Evolutionary conservation across 176 grass and related monocot genomes (phyloP).

Genomic region (Coix lacrymajobi): DNA sequence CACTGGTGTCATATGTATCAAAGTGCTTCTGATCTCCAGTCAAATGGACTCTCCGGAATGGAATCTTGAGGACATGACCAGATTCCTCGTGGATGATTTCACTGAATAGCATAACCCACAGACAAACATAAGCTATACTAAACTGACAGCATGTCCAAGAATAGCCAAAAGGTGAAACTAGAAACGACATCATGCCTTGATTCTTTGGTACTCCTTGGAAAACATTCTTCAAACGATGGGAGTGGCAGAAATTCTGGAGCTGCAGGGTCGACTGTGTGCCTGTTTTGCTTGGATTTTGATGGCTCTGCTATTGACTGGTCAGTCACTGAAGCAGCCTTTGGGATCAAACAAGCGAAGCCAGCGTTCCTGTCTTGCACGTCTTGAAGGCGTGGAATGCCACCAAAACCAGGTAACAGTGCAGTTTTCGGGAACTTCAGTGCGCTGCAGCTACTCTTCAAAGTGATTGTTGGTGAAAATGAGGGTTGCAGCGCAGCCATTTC

Average conservation of each 20-base stretch:
- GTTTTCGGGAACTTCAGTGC: conserved; percentile 46
- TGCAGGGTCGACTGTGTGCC: conserved; percentile 64
- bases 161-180: not conserved
- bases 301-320: conserved; percentile 43
- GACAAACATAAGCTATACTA: not conserved
- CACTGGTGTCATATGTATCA: conserved; percentile 95
- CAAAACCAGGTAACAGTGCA: conserved; percentile 46
- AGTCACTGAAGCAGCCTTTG: conserved; percentile 48
- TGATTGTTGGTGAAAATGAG: conserved; percentile 44
- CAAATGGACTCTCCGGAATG: conserved; percentile 84
- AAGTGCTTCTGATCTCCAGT: conserved; percentile 70
- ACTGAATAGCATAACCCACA: conserved; percentile 41
- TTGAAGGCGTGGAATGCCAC: conserved; percentile 23
- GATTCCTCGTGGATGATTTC: conserved; percentile 89
- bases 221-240: conserved; percentile 92
- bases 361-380: conserved; percentile 35
- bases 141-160: not conserved
- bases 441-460: conserved; percentile 45
- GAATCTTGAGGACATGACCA: conserved; percentile 77
- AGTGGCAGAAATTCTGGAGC: conserved; percentile 90
- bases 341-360: conserved; percentile 28
- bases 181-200: conserved; percentile 43
- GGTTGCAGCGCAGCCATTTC: conserved; percentile 74
- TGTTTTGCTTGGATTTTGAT: conserved; percentile 48
- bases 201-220: conserved; percentile 91